A percentile compares a stretch with the other conserved stretches of the same genome.
Evolutionary conservation across 2,329 filamentous ascomycete genomes (phyloP).

Genomic region (Raffaelea deltoideospora): DNA sequence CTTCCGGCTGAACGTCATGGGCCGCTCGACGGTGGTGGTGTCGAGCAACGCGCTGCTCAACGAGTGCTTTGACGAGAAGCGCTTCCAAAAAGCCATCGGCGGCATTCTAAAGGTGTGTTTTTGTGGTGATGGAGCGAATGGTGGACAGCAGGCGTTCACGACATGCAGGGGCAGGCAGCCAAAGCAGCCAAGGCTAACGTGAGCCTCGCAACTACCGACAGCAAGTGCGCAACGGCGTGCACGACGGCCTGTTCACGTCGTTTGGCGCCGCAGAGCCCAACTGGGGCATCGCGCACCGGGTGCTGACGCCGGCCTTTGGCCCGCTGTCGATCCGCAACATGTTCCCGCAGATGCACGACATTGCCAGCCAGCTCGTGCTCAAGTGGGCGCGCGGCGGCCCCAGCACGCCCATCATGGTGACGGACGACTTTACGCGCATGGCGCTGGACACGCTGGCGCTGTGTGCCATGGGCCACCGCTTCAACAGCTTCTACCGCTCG

Average conservation of each 20-base stretch:
- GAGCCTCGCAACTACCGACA: conserved; percentile 4
- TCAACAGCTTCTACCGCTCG: conserved; percentile 48
- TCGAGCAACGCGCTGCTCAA: conserved; percentile 28
- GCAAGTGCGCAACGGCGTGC: conserved; percentile 43
- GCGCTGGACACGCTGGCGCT: conserved; percentile 48
- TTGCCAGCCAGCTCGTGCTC: conserved; percentile 48
- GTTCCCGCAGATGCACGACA: conserved; percentile 56
- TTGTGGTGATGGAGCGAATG: background rate
- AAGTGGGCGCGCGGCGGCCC: conserved; percentile 54
- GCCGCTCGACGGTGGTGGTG: too few relatives aligned
- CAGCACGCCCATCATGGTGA: conserved; percentile 36
- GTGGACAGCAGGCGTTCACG: too few relatives aligned
- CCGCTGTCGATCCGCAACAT: conserved; percentile 52
- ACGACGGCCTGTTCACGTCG: conserved; percentile 51
- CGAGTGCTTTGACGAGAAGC: conserved; percentile 49
- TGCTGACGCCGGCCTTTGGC: conserved; percentile 55
- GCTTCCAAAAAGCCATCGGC: conserved; percentile 45
- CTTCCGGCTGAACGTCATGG: too few relatives aligned
- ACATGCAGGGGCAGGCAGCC: too few relatives aligned
- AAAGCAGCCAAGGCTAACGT: background rate
- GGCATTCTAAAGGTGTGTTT: conserved; percentile 26
- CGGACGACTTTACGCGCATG: conserved; percentile 49
- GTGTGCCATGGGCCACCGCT: conserved; percentile 41
- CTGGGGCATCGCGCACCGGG: conserved; percentile 52
- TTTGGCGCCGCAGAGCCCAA: conserved; percentile 26